Evolutionary conservation across 1,284 basidiomycete species (phyloP), one percentile per base, ranked within the genome.

Genomic region (Acaromyces ingoldii): DNA sequence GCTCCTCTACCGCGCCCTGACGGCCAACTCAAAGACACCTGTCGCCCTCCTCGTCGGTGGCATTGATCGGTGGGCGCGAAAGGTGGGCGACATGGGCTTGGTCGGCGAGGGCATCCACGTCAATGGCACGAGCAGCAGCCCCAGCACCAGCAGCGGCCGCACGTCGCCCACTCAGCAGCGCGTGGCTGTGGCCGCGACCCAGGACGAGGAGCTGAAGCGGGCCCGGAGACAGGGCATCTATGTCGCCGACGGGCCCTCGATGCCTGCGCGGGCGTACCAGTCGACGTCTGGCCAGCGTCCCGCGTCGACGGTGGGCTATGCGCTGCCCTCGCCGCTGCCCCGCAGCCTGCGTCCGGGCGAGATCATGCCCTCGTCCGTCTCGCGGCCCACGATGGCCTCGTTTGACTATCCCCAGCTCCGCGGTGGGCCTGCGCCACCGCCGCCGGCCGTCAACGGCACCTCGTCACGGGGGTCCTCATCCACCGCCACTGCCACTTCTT

Each of bases 1-100:
- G 21, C 53, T 62, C 25, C 44, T 69, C 19, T 52, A 62, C 26
- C 34, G 50, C 1, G 66, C 66, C 22, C n/a, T n/a, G n/a, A n/a
- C n/a, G n/a, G n/a, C n/a, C n/a, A n/a, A n/a, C n/a, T n/a, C n/a
- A n/a, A n/a, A n/a, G n/a, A n/a, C n/a, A n/a, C n/a, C n/a, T n/a
- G n/a, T n/a, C n/a, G n/a, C n/a, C n/a, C n/a, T 96, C 56, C 81
- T 98, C 17, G 80, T 87, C 6, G 93, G 93, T 1, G 93, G 93
- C 1, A 80, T 90, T 49, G 82, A 86, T 39, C 86, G 85, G 0
- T 98, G 92, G 91, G 82, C 81, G 62, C 79, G 79, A 50, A 83
- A 86, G 49, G 78, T 88, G 48, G 82, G 83, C 0, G 80, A 80
- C 17, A 22, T 26, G 22, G 36, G 39, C 4, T 15, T 49, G 9